Evolutionary conservation across 495 filamentous ascomycete genomes (phyloP).

Genomic region (Sabuloglossum arenarium): DNA sequence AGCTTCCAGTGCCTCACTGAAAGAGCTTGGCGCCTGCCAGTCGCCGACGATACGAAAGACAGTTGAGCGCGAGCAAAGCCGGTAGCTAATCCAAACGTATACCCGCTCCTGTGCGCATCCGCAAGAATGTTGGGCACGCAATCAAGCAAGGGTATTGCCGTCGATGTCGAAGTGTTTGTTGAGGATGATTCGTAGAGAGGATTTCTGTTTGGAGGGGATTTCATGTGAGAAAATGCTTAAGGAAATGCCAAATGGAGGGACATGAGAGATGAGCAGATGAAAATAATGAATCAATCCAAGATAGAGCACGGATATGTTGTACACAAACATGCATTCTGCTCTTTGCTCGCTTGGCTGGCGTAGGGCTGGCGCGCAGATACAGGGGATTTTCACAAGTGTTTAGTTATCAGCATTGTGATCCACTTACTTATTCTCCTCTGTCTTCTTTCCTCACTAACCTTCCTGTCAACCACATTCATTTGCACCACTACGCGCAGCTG

Average conservation of each 20-base stretch:
- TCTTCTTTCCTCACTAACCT: neutral
- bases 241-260: too few relatives aligned
- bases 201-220: too few relatives aligned
- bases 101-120: neutral
- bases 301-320: too few relatives aligned
- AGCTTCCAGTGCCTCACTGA: neutral
- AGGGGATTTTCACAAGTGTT: too few relatives aligned
- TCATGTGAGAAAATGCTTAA: too few relatives aligned
- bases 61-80: neutral
- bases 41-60: neutral
- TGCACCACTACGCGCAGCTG: neutral
- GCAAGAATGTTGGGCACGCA: too few relatives aligned
- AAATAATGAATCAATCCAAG: too few relatives aligned
- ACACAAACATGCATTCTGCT: too few relatives aligned
- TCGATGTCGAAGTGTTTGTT: too few relatives aligned
- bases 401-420: neutral
- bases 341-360: neutral
- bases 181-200: too few relatives aligned
- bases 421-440: neutral
- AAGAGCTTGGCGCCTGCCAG: neutral
- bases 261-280: too few relatives aligned
- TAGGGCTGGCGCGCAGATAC: neutral
- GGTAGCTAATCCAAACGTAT: neutral
- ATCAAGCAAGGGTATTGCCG: too few relatives aligned
- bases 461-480: neutral